Evolutionary conservation across 371 early-diverging fungal genomes (phyloP).

Genomic region (Rhizomucor miehei): DNA sequence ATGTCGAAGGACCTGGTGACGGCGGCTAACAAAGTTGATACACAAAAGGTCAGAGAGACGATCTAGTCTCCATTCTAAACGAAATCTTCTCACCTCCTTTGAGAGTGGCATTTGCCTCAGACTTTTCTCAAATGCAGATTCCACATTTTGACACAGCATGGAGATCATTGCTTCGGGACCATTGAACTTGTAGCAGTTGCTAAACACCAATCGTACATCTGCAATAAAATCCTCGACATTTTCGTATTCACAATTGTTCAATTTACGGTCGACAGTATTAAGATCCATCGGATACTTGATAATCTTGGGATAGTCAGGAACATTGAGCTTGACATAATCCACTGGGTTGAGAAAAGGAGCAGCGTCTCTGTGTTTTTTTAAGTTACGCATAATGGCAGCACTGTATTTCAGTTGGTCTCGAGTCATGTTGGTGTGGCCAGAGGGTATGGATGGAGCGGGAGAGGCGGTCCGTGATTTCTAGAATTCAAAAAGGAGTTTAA

Average conservation of each 20-base stretch:
- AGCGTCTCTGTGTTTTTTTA: slow-evolving; percentile 75
- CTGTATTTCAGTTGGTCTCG: slow-evolving; percentile 83
- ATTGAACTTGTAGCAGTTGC: slow-evolving; percentile 93
- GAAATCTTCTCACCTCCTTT: slow-evolving; percentile 20
- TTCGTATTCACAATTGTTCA: slow-evolving; percentile 71
- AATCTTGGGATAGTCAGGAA: slow-evolving; percentile 93
- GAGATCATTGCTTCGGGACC: slow-evolving; percentile 77
- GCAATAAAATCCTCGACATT: slow-evolving; percentile 66
- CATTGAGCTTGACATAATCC: slow-evolving; percentile 84
- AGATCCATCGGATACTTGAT: slow-evolving; percentile 98
- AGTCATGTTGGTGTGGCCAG: slow-evolving; percentile 52
- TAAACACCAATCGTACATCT: slow-evolving; percentile 78
- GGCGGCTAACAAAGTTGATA: slow-evolving; percentile 5
- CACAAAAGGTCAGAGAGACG: neutral
- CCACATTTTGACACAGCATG: slow-evolving; percentile 69
- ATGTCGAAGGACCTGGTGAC: slow-evolving; percentile 13
- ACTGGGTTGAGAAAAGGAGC: slow-evolving; percentile 91
- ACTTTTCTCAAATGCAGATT: slow-evolving; percentile 69
- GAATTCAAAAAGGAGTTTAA: no score
- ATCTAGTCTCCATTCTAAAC: neutral
- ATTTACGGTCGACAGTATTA: slow-evolving; percentile 86
- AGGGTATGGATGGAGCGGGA: slow-evolving; percentile 23
- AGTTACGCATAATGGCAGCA: slow-evolving; percentile 65
- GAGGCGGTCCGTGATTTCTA: slow-evolving; percentile 10
- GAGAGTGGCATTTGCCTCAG: slow-evolving; percentile 67